Evolutionary conservation across 2,329 filamentous ascomycete genomes (phyloP), one percentile per base, ranked within the genome.

Genomic region (Verruconis gallopava): DNA sequence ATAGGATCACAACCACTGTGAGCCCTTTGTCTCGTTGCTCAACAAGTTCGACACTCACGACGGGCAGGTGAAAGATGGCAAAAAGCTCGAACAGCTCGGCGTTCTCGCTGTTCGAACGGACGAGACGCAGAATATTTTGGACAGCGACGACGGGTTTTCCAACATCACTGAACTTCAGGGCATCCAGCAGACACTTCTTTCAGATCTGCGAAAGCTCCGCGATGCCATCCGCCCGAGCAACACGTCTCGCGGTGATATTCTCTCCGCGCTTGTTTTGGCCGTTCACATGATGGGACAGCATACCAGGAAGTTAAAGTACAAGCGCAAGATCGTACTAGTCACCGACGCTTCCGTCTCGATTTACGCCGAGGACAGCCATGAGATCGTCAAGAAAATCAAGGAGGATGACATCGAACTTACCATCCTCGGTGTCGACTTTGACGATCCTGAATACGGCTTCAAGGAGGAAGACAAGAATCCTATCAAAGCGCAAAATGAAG

Each of bases 241-340:
- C 2, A 84, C 79, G 0, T 64, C 77, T 39, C 62, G 65, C 2
- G 91, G 91, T 9, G 91, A 98, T 61, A 71, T 73, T 22, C 74
- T 96, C 21, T 95, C 88, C 1, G 85, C 88, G 3, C 70, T 96
- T 45, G 79, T 94, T 30, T 62, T 96, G 38, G 91, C 85, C 0
- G 76, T 91, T 22, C 74, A 88, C 49, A 85, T 95, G 81, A 93
- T 98, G 43, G 71, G 72, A 44, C 73, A 69, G 0, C 78, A 81
- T 44, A 91, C 84, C 50, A 88, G 81, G 61, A 81, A 84, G 55
- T 71, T 88, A 47, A 86, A 94, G 64, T 88, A 78, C 64, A 77
- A 74, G 51, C 73, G 85, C 52, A 80, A 76, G 54, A 86, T 98
- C 48, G 73, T 89, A 28, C 70, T 98, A 2, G 69, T 96, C 38